Base-by-base conservation (phyloP, 2,329 filamentous ascomycete genomes). In the Bipolaris bicolor region DNA sequence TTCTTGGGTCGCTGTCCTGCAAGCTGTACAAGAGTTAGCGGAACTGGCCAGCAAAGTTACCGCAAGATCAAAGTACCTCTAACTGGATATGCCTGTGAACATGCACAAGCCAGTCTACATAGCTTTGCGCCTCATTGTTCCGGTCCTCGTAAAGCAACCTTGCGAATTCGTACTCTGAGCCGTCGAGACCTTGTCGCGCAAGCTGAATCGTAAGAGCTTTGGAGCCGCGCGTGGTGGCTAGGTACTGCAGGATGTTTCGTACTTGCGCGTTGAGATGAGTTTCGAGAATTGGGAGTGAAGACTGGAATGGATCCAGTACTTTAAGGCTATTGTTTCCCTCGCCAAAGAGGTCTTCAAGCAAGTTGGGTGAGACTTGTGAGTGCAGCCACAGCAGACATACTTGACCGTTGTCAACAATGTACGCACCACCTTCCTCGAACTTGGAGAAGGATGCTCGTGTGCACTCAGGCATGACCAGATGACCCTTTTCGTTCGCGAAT, bases 41-140 rank as follows among this genome's bases (percentile, higher is more conserved):
- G 5, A 22, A 49, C n/a, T 5, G 18, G 10, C 37, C 2, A 34
- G 9, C 18, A 16, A 24, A 34, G 5, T 31, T 16, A 48, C 22
- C 9, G 22, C 13, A 7, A 39, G 26, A 33, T 46, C 39, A 60
- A 69, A 75, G 68, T 73, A 81, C 81, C 76, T 99, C 95, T 63
- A 97, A 82, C 74, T 97, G 93, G 63, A 99, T 95, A 66, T 90
- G 88, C 68, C 94, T 89, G 78, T 99, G 95, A 61, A 98, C 84
- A 77, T 97, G 91, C 56, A 99, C 95, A 70, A 99, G 82, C 95
- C 95, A 99, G 79, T 99, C 95, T 33, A 98, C 95, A 77, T 98
- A 99, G 74, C 91, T 96, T 79, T 96, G 93, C 34, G 95, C 95
- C 80, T 99, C 95, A 66, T 97, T 97, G 76, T 98, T 98, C 64